Base-by-base conservation (phyloP, 495 filamentous ascomycete species). In the Penicillium soppii region DNA sequence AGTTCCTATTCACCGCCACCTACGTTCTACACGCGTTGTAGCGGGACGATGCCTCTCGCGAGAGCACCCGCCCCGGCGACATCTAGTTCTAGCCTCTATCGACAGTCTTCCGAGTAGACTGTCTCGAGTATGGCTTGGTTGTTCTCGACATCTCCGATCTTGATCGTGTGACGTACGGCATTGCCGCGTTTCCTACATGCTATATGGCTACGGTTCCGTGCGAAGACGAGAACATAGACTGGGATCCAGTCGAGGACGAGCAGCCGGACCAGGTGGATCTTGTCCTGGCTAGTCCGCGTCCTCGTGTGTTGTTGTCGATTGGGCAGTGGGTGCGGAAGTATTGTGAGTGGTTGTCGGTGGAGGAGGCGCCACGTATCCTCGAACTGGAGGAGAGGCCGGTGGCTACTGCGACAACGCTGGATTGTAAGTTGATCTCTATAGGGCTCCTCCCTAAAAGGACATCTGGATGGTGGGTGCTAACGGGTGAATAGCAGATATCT, bases 111-210 rank as follows among this genome's bases (percentile, higher is more conserved):
- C 54, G 49, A 7, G 54, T n/a, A 15, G 54, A 57, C 43, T 57
- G 49, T n/a, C n/a, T n/a, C n/a, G 54, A 57, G 37, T 57, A 57
- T 52, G 54, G 54, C 22, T 38, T 57, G 7, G 40, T 57, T 7
- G 10, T 57, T 25, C 54, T 57, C 27, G 54, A 57, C 21, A 57
- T 57, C 36, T 57, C 54, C 19, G 54, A 57, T 20, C 45, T 57
- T n/a, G 25, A 53, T 10, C 49, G 44, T 13, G 49, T 57, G 5
- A 48, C 52, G 49, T 49, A 57, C 15, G 54, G 49, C 21, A 57
- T 57, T 15, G 29, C 26, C 39, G 49, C 44, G 0, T 57, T 57
- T 13, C 49, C 47, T 5, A 5, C 47, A 21, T 2, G n/a, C 47
- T 56, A 56, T 20, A 56, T 56, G 53, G 53, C 53, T 8, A 36